phyloP scores from a whole-genome alignment of 1,139 yeast species.

The Sugiyamaella grinbergsii region DNA sequence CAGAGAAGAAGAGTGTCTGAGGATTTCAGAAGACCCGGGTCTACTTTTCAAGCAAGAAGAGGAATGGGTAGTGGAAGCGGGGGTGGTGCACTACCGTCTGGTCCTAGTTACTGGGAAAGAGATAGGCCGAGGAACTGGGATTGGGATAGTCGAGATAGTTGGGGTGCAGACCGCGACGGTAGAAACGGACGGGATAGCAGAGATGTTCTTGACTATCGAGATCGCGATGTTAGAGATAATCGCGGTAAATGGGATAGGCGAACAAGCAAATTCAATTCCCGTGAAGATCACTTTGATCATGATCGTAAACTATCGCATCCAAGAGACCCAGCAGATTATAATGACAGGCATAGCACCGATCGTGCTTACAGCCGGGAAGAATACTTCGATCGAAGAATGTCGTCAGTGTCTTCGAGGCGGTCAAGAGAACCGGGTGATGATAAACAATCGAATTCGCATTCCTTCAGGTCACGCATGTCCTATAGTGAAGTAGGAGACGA shows the following conservation, averaged over 20 bases:
- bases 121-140: constrained; percentile 23
- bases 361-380: constrained; percentile 22
- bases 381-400: constrained; percentile 13
- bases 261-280: constrained; percentile 5
- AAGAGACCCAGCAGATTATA: constrained; percentile 11
- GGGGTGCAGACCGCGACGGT: too few species aligned
- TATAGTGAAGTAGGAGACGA: constrained; percentile 13
- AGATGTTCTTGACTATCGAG: neutral
- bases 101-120: constrained; percentile 26
- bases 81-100: constrained; percentile 22
- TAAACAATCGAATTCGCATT: constrained; percentile 8
- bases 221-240: constrained; percentile 29
- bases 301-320: constrained; percentile 14
- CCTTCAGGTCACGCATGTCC: constrained; percentile 10
- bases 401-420: constrained; percentile 10
- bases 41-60: constrained; percentile 18
- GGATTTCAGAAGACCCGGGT: constrained; percentile 21
- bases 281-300: constrained; percentile 17
- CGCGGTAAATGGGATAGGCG: constrained; percentile 24
- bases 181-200: constrained; percentile 2
- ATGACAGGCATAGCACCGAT: constrained; percentile 18
- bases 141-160: constrained; percentile 27
- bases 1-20: constrained; percentile 23
- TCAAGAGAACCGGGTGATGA: constrained; percentile 22
- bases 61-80: too few species aligned